A percentile compares a stretch with the other conserved stretches of the same genome.
Conservation (phyloP, 768 basidiomycete genomes). For the Clathrus columnatus region DNA sequence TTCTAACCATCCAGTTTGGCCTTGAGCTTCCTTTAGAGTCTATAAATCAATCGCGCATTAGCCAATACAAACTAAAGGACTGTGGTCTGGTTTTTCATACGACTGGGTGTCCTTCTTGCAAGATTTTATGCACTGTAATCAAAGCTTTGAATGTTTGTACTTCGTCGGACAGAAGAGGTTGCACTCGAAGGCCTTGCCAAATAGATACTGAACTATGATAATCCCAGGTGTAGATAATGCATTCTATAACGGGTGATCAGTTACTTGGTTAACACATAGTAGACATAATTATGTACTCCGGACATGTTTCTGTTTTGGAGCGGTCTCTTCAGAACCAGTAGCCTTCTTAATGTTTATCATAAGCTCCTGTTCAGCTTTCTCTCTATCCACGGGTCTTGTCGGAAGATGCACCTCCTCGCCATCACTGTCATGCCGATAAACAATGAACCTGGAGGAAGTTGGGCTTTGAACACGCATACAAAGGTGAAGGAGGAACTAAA, state of each 20-base stretch:
- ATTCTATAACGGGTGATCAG: constrained; percentile 47
- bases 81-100: constrained; percentile 36
- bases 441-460: constrained; percentile 6
- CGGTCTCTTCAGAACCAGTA: constrained; percentile 87
- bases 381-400: constrained; percentile 96
- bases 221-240: constrained; percentile 99
- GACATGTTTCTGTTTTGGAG: constrained; percentile 99
- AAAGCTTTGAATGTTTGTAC: constrained; percentile 97
- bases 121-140: constrained; percentile 93
- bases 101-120: constrained; percentile 95
- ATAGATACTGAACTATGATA: constrained; percentile 97
- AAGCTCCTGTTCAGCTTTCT: constrained; percentile 93
- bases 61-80: constrained; percentile 12
- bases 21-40: constrained; percentile 95
- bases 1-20: constrained; percentile 96
- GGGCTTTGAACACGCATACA: constrained; percentile 10
- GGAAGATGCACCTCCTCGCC: constrained; percentile 85
- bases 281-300: constrained; percentile 65
- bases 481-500: not conserved
- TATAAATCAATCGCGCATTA: constrained; percentile 23
- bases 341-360: constrained; percentile 97
- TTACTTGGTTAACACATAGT: not conserved
- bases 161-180: constrained; percentile 95
- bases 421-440: constrained; percentile 45
- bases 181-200: constrained; percentile 94